Percentiles rank a stretch among this genome's conserved stretches.
phyloP scores from a whole-genome alignment of 2,329 filamentous ascomycete species.

The Davidsoniella australis region DNA sequence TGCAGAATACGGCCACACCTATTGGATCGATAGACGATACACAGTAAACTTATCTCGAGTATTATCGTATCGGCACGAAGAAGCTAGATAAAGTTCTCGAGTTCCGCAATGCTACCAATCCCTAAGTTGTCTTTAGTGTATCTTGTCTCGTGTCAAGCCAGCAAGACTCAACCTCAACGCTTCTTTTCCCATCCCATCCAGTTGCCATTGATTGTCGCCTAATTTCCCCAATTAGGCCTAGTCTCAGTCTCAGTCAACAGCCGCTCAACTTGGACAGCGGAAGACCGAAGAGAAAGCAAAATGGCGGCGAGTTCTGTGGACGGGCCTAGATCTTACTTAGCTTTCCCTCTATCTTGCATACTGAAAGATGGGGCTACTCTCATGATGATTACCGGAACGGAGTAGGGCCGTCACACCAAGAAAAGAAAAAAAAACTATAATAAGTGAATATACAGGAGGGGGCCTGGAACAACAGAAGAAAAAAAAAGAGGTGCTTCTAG shows the following conservation, averaged over 20 bases:
- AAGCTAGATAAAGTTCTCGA: too few relatives aligned
- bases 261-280: constrained; percentile 4
- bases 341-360: constrained; percentile 4
- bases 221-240: constrained; percentile 4
- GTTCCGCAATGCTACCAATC: too few relatives aligned
- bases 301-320: background rate
- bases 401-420: constrained; percentile 1
- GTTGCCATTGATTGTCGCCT: background rate
- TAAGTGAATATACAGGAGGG: too few relatives aligned
- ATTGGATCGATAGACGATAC: too few relatives aligned
- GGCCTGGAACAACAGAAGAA: too few relatives aligned
- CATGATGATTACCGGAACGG: background rate
- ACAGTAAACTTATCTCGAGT: too few relatives aligned
- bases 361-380: background rate
- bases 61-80: too few relatives aligned
- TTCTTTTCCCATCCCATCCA: constrained; percentile 6
- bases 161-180: constrained; percentile 12
- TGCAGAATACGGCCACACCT: too few relatives aligned
- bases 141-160: background rate
- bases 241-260: constrained; percentile 1
- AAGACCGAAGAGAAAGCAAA: background rate
- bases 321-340: constrained; percentile 8
- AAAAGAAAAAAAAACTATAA: background rate
- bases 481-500: too few relatives aligned
- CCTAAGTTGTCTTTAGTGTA: background rate